Evolutionary conservation across 768 basidiomycete species (phyloP), one percentile per base, ranked within the genome.

Genomic region (Boletus rufocinnamomeus): DNA sequence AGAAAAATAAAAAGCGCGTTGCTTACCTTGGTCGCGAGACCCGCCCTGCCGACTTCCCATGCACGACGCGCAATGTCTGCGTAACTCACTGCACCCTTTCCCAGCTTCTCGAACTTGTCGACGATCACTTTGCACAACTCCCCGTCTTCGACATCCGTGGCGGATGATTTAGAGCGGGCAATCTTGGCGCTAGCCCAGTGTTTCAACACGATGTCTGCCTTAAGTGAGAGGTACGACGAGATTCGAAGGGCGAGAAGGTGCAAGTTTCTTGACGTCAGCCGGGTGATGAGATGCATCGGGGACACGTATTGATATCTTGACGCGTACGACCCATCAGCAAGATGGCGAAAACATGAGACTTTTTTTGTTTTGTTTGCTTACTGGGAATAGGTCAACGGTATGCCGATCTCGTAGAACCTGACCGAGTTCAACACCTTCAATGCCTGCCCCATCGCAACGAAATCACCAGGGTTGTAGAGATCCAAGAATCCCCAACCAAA

Each of bases 171-270:
- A 13, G 92, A 86, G 17, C 83, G 84, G 49, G 85, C 72, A 57
- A 99, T 97, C 73, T 97, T 96, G 2, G 93, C 89, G 58, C 86
- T 87, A 1, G 97, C 97, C 97, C 97, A 99, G 69, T 98, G 96
- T 62, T 88, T 91, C 43, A 99, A 77, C 1, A 98, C 94, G 0
- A 84, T 82, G 62, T 95, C 90, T 1, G 94, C 89, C 52, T 91
- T 89, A 46, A 98, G 79, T 17, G 83, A 82, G 32, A 98, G 82
- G 74, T 87, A 94, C 1, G 84, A 80, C 3, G 95, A 95, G 61
- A 98, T 87, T 27, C 95, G 87, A 19, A 98, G 84, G 9, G 96
- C 94, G 46, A 98, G 86, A 2, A 98, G 83, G 68, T 99, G 95
- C 59, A 94, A 79, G 61, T 93, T 93, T 16, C 95, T 87, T 0